These are phyloP conservation scores for Caloboletus inedulis DNA, from an alignment of 1,284 basidiomycete species.

Conservation along the genomic window DNA sequence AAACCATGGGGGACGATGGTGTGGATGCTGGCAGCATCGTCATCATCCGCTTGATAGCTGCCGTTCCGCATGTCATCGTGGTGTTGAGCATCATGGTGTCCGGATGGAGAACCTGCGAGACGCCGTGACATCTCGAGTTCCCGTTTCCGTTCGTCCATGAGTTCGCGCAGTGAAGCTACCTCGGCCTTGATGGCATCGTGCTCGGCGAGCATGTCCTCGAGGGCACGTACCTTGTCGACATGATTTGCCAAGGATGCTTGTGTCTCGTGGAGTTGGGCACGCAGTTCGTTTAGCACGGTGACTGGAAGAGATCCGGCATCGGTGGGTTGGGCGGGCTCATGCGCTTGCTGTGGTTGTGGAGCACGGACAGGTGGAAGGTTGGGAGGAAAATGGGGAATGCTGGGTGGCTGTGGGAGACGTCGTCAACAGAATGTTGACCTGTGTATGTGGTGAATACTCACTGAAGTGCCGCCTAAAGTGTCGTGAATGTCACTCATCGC, in stretches of 20 bases:
- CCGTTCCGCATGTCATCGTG: conserved; percentile 25
- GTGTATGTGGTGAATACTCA: conserved; percentile 37
- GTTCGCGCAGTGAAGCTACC: conserved; percentile 65
- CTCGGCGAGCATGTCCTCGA: conserved; percentile 84
- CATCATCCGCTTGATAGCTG: conserved; percentile 52
- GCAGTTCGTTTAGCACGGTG: conserved; percentile 48
- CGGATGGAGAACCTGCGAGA: conserved; percentile 24
- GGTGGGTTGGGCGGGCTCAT: conserved; percentile 21
- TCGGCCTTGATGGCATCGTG: conserved; percentile 86
- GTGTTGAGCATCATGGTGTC: conserved; percentile 27
- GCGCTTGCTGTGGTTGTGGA: conserved; percentile 46
- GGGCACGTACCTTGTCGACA: conserved; percentile 79
- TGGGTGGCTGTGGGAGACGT: conserved; percentile 45
- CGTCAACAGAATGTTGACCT: conserved; percentile 6
- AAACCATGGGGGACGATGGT: conserved; percentile 66
- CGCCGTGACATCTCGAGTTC: conserved; percentile 24
- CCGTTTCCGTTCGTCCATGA: conserved; percentile 60
- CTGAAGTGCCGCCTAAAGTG: conserved; percentile 81
- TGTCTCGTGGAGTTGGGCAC: conserved; percentile 83
- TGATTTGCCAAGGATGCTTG: conserved; percentile 78
- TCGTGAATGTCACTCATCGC: conserved; percentile 92
- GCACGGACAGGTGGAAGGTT: conserved; percentile 64
- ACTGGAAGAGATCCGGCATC: conserved; percentile 27
- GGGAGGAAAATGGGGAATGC: conserved; percentile 57
- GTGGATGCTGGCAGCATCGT: conserved; percentile 54